Percentiles rank a stretch among this genome's conserved stretches.
Evolutionary conservation across 495 filamentous ascomycete species (phyloP).

Genomic region (Clavariopsis aquatica): DNA sequence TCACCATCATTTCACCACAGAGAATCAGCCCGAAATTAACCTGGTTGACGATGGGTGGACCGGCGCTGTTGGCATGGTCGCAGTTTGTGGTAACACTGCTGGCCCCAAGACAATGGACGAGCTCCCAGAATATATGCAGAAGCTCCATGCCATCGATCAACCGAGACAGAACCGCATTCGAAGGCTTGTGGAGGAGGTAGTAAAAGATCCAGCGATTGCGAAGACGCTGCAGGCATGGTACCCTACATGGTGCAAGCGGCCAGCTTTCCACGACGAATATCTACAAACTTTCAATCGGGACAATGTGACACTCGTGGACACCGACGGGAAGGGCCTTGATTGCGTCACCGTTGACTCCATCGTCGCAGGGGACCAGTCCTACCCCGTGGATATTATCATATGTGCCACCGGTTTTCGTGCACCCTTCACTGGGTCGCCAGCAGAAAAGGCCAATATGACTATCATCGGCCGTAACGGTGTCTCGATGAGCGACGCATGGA

Average conservation of each 20-base stretch:
- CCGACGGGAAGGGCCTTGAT: conserved; percentile 54
- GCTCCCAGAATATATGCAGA: conserved; percentile 45
- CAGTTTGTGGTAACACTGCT: conserved; percentile 48
- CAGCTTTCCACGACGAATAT: conserved; percentile 46
- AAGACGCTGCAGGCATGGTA: conserved; percentile 44
- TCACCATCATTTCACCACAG: conserved; percentile 36
- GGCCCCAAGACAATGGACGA: conserved; percentile 38
- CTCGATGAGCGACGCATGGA: conserved; percentile 51
- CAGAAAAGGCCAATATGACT: conserved; percentile 46
- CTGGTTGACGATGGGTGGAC: conserved; percentile 41
- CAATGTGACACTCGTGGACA: conserved; percentile 52
- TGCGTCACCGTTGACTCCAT: conserved; percentile 46
- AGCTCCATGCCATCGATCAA: conserved; percentile 34
- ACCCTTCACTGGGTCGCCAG: conserved; percentile 41
- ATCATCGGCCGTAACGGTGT: conserved; percentile 49
- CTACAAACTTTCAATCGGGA: conserved; percentile 37
- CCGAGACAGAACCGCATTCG: conserved; percentile 40
- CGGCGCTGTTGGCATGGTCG: conserved; percentile 16
- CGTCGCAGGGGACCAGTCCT: conserved; percentile 46
- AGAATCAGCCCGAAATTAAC: conserved; percentile 46
- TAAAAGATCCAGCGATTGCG: conserved; percentile 41
- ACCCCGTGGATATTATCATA: conserved; percentile 54
- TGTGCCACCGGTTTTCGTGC: conserved; percentile 51
- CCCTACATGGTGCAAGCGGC: conserved; percentile 45
- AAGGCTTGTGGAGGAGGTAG: conserved; percentile 35